Conservation (phyloP, 805 yeast species). For the Starmerella tilneyi region DNA sequence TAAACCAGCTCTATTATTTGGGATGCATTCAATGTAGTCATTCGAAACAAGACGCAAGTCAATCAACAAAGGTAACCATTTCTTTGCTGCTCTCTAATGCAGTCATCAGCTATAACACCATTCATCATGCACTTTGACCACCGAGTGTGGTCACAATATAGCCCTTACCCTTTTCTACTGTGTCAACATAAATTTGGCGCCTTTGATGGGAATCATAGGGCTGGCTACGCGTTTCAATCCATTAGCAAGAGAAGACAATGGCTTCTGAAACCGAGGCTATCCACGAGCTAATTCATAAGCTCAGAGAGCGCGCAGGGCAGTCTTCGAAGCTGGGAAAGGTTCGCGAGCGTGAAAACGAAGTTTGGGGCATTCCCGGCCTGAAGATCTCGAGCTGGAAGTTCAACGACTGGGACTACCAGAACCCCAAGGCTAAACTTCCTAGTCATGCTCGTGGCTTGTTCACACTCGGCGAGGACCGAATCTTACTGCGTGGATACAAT, state of each 20-base stretch:
- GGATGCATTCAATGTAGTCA: too few species aligned
- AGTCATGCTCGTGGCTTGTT: constrained; percentile 77
- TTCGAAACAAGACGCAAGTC: too few species aligned
- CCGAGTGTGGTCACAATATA: too few species aligned
- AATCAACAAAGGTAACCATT: too few species aligned
- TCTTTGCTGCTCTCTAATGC: too few species aligned
- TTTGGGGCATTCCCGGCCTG: constrained; percentile 28
- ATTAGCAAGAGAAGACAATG: not conserved
- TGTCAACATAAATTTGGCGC: too few species aligned
- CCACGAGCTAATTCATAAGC: constrained; percentile 1
- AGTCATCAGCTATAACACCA: too few species aligned
- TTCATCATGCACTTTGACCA: too few species aligned
- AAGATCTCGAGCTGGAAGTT: constrained; percentile 56
- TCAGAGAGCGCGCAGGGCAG: not conserved
- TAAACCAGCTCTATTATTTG: too few species aligned
- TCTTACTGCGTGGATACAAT: constrained; percentile 81
- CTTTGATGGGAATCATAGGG: too few species aligned
- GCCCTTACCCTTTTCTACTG: too few species aligned
- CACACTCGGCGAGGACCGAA: constrained; percentile 36
- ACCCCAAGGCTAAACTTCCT: constrained; percentile 46
- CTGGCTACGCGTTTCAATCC: too few species aligned
- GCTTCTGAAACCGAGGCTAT: not conserved
- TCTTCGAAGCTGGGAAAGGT: constrained; percentile 21
- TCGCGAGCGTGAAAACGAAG: constrained; percentile 13
- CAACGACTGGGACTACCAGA: constrained; percentile 79